Base-by-base conservation (phyloP, 179 eudicot species). In the Silene noctiflora region DNA sequence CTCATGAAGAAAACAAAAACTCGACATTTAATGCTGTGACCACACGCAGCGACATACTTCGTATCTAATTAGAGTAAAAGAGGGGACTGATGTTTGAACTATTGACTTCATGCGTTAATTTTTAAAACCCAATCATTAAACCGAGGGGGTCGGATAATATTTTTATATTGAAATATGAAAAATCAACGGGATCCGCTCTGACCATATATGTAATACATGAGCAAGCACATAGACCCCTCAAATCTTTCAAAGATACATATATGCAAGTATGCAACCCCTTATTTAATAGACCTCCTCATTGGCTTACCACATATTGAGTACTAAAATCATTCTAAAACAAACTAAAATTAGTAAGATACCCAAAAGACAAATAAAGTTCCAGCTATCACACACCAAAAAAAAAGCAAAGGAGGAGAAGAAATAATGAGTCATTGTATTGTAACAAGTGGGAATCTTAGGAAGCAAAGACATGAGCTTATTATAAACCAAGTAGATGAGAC, bases 401-500 rank as follows among this genome's bases (percentile, higher is more conserved):
- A 68, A 24, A 60, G 74, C 20, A 72, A 46, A 72, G 77, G 64
- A 63, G 51, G 72, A 73, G 81, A 67, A 51, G 65, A 31, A 19
- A 81, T 67, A 59, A 85, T 77, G 86, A 83, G 81, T 78, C 71
- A 85, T 65, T 87, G 75, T 76, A 77, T 73, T 67, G 82, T 81
- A 80, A 81, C 85, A 39, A 72, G 76, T 72, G 83, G 89, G 88
- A 83, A 86, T 86, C 74, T 75, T 69, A 81, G 76, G 72, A 83
- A 82, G 74, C 83, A 81, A 75, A 83, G 84, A 82, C 81, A 82
- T 79, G 85, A 71, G 33, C 56, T 14, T 73, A 73, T 69, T 71
- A 80, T 44, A 44, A 44, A 68, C 68, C 84, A 62, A 83, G 87
- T 8, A 79, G 84, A 77, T 42, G 87, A 82, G 29, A 77, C 76